Evolutionary conservation across 2,329 filamentous ascomycete species (phyloP).

Genomic region (Beauveria medogensis): DNA sequence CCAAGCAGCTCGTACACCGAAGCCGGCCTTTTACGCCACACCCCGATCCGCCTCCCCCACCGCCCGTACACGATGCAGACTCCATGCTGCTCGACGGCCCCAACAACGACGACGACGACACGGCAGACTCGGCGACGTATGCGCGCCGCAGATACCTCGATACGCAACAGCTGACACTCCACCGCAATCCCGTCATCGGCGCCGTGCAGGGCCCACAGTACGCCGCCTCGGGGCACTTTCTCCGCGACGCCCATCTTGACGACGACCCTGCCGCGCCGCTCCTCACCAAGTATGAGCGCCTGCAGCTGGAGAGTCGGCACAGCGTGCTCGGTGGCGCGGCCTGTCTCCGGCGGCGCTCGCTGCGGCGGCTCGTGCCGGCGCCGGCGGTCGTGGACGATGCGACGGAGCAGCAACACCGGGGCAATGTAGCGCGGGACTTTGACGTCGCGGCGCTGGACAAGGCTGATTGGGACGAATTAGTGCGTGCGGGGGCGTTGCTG

Average conservation of each 20-base stretch:
- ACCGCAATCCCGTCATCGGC: slow-evolving; percentile 41
- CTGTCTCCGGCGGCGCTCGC: background rate
- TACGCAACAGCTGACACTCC: slow-evolving; percentile 31
- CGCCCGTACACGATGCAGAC: slow-evolving; percentile 14
- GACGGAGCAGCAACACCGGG: slow-evolving; percentile 15
- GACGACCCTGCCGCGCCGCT: slow-evolving; percentile 36
- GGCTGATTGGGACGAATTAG: slow-evolving; percentile 14
- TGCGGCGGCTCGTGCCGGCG: background rate
- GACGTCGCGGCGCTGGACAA: slow-evolving; percentile 17
- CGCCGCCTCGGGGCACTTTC: slow-evolving; percentile 35
- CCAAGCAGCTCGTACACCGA: slow-evolving; percentile 29
- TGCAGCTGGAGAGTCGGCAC: slow-evolving; percentile 35
- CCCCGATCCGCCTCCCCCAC: slow-evolving; percentile 37
- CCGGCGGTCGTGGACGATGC: background rate
- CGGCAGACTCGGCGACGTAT: slow-evolving; percentile 14
- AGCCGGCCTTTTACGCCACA: slow-evolving; percentile 45
- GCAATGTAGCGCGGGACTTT: slow-evolving; percentile 23
- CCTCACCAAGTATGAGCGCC: slow-evolving; percentile 32
- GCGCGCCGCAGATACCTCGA: slow-evolving; percentile 27
- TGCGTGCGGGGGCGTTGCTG: slow-evolving; percentile 21
- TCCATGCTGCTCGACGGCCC: slow-evolving; percentile 2
- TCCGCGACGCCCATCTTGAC: slow-evolving; percentile 39
- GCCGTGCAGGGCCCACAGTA: slow-evolving; percentile 50
- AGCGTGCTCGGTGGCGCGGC: slow-evolving; percentile 20
- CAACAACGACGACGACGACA: slow-evolving; percentile 12